Evolutionary conservation across 257 asterid species (phyloP), one percentile per base, ranked within the genome.

Genomic region (Petunia axillaris): DNA sequence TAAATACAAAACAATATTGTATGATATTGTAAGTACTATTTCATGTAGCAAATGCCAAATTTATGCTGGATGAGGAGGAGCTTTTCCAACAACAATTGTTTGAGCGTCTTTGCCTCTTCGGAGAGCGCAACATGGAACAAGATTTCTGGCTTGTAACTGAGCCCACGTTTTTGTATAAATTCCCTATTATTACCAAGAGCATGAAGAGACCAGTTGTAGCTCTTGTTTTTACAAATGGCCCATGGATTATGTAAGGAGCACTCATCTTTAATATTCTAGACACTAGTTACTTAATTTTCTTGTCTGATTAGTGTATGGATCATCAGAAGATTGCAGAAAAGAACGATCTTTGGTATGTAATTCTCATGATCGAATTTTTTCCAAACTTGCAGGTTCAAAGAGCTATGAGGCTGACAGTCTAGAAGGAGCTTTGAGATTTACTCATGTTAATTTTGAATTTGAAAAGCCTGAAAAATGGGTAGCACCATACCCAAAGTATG

Each of bases 41-140:
- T 93, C 82, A 93, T 36, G 97, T 95, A 82, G 99, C 98, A 39
- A 93, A 93, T 88, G 98, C 98, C 4, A 93, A 93, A 83, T 95
- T 95, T 85, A 95, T 95, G 99, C 78, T 95, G 92, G 99, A 95
- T 50, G 99, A 95, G 77, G 99, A 95, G 88, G 99, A 95, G 93
- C 99, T 93, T 83, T 95, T 95, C 90, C 81, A 93, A 85, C 98
- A 95, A 86, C 93, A 82, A 44, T 76, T 95, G 90, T 73, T 37
- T 14, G 99, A 95, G 86, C 90, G 99, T 58, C 95, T 88, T 36
- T 86, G 97, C 6, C 78, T 82, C 41, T 95, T 46, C 40, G 91
- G 58, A 25, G 99, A 95, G 87, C 86, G 96, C 44, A 85, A 80
- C 64, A 85, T 68, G 66, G 97, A 92, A 83, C 96, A 88, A 81